Percentiles rank a stretch among this genome's conserved stretches.
Conservation (phyloP, 495 filamentous ascomycete species). For the Neurospora sp. region DNA sequence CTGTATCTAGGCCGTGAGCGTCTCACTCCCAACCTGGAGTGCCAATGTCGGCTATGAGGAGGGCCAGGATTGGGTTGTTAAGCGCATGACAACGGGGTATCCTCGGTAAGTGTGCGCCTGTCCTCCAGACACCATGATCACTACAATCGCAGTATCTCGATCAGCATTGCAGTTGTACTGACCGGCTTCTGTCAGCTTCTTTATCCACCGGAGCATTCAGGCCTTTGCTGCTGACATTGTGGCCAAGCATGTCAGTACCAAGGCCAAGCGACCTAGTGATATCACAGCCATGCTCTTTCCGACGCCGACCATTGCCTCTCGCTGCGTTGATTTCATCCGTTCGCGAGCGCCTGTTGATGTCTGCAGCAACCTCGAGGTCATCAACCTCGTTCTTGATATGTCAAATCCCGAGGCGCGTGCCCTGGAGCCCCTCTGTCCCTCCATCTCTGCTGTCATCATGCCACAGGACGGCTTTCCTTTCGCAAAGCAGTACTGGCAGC, state of each 20-base stretch:
- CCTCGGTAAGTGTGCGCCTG: slow-evolving; percentile 48
- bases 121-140: background rate
- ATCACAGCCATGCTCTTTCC: slow-evolving; percentile 66
- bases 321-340: slow-evolving; percentile 66
- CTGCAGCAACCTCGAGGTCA: slow-evolving; percentile 43
- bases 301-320: slow-evolving; percentile 49
- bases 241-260: slow-evolving; percentile 47
- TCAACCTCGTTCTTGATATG: slow-evolving; percentile 55
- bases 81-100: slow-evolving; percentile 83
- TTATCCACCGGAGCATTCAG: slow-evolving; percentile 77
- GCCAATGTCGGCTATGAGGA: slow-evolving; percentile 90
- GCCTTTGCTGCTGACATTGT: slow-evolving; percentile 60
- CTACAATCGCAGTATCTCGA: background rate
- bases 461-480: slow-evolving; percentile 51
- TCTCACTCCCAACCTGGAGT: slow-evolving; percentile 90
- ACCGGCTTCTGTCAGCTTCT: slow-evolving; percentile 52
- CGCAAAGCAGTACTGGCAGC: slow-evolving; percentile 93
- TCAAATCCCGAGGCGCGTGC: slow-evolving; percentile 39
- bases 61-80: slow-evolving; percentile 74
- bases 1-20: slow-evolving; percentile 70
- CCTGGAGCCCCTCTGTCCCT: slow-evolving; percentile 27
- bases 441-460: slow-evolving; percentile 64
- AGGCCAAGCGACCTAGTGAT: slow-evolving; percentile 32
- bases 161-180: background rate
- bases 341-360: slow-evolving; percentile 40